These are phyloP conservation scores for Russula virescens DNA, from an alignment of 768 basidiomycete genomes.

Conservation along the genomic window DNA sequence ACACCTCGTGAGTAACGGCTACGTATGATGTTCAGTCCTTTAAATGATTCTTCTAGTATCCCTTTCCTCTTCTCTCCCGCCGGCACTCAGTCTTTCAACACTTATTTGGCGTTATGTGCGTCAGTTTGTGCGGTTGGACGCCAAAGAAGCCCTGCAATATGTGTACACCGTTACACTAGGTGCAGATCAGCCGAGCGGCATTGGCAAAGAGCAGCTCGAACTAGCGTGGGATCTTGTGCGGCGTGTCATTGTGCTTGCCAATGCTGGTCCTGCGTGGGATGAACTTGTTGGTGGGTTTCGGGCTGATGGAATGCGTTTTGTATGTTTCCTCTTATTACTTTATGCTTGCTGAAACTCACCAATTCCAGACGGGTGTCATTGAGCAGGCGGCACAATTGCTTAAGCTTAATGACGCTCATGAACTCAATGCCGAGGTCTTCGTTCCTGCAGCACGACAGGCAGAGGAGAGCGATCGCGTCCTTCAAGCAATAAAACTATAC, in stretches of 20 bases:
- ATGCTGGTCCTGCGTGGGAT: constrained; percentile 80
- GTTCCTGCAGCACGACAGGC: constrained; percentile 76
- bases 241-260: constrained; percentile 72
- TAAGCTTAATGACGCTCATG: constrained; percentile 54
- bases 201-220: constrained; percentile 83
- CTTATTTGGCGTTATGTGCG: constrained; percentile 90
- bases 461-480: constrained; percentile 75
- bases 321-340: constrained; percentile 36
- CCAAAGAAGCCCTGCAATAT: constrained; percentile 91
- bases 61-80: constrained; percentile 57
- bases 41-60: constrained; percentile 45
- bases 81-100: constrained; percentile 75
- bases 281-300: constrained; percentile 92
- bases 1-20: constrained; percentile 50
- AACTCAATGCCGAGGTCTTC: constrained; percentile 80
- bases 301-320: constrained; percentile 83
- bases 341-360: not conserved
- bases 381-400: constrained; percentile 78
- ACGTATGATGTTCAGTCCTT: not conserved
- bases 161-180: constrained; percentile 81
- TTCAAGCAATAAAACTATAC: constrained; percentile 92
- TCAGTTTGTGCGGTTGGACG: constrained; percentile 88
- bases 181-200: constrained; percentile 59
- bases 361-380: constrained; percentile 70
- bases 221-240: constrained; percentile 74